Evolutionary conservation across 257 asterid genomes (phyloP), one percentile per base, ranked within the genome.

Genomic region (Catharanthus roseus): DNA sequence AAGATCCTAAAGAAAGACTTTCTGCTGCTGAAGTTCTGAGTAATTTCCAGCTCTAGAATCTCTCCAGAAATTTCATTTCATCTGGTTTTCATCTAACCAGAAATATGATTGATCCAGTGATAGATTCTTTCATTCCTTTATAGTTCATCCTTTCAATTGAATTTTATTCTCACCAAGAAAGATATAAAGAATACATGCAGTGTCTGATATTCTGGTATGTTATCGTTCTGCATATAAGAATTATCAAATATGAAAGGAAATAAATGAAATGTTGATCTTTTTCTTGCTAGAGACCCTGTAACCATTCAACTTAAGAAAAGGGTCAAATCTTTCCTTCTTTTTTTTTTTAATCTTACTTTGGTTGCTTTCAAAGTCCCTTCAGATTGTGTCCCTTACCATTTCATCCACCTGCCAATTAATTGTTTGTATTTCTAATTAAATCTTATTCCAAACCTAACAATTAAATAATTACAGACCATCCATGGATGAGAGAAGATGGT

Each of bases 401-500:
- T 62, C 47, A 62, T 19, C 45, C 16, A 11, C 67, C 67, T 61
- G 24, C 2, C 29, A 19, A 8, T 62, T 24, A 62, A 34, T 34
- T 62, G 47, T 62, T 62, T 62, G 67, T 24, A 31, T 18, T 34
- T 29, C 19, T 33, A 7, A 3, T 33, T 34, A 24, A 26, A 34
- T 44, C 21, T 47, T 26, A 31, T 29, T 67, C 29, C 29, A 29
- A 65, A 23, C 45, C 23, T 76, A 38, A 76, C n/a, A 24, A 24
- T 4, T 58, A 53, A 72, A 74, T 75, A 21, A 28, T 66, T 53
- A 75, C 79, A 92, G 98, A 84, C 77, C 98, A 92, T 88, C 95
- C 97, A 60, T 92, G 98, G 98, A 85, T 90, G 90, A 85, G 96
- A 82, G 98, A 87, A 88, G 96, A 90, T 23, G 97, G 97, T 53